Base-by-base conservation (phyloP, 139 green algal genomes). In the Picochlorum sp. region DNA sequence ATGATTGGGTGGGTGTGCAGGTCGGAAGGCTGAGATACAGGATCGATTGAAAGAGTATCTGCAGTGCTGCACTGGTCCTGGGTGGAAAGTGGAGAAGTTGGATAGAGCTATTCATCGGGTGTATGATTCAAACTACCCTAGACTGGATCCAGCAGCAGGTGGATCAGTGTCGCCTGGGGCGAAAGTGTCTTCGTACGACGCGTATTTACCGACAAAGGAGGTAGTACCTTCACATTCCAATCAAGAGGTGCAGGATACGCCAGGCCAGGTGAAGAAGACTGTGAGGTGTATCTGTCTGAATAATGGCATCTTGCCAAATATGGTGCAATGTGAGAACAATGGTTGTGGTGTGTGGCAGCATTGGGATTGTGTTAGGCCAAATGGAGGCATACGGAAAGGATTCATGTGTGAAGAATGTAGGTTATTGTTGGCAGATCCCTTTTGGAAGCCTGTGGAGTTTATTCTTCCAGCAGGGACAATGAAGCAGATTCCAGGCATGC, bases 341-440 rank as follows among this genome's bases (percentile, higher is more conserved):
- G 50, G 44, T 1, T 92, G 85, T 61, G 73, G 80, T 6, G 74
- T 87, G 20, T 90, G 84, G 84, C 85, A 91, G 81, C 85, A 92
- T 58, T 51, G 56, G 7, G 59, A 64, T 0, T 92, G 84, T 68
- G 61, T 28, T 34, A 20, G 9, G 24, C 14, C 30, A n/a, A 58
- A 23, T 44, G 14, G 20, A 49, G 47, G 28, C 37, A 57, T 7
- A 4, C 7, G 34, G 18, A 62, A 68, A 4, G 69, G 70, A 52
- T 82, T 73, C 66, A 47, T 64, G 34, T 89, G 80, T 57, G 77
- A 85, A 62, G n/a, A 46, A 13, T 90, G 83, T 58, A 65, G 86
- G 37, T 58, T 75, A 0, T 57, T 64, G 6, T 61, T 81, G 10
- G 76, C 80, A 14, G 86, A 93, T 62, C 86, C 86, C 0, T 93